Percentiles rank a stretch among this genome's conserved stretches.
phyloP scores from a whole-genome alignment of 257 asterid genomes.

The Primulina huaijiensis region DNA sequence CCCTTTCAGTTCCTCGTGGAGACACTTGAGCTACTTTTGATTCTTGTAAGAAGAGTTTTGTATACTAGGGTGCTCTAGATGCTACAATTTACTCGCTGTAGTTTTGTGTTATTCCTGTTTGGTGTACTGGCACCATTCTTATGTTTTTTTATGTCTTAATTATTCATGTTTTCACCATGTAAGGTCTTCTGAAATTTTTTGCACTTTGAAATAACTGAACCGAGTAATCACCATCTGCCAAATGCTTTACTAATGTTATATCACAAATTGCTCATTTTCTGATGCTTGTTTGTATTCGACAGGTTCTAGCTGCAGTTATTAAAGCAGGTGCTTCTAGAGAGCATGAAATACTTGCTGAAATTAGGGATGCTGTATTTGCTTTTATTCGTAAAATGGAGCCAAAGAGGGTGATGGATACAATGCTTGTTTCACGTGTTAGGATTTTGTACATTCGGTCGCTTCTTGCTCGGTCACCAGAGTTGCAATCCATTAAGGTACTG shows the following conservation, averaged over 20 bases:
- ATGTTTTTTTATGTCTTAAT: neutral
- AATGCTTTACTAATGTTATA: neutral
- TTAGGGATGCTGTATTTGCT: constrained; percentile 91
- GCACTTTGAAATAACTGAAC: constrained; percentile 18
- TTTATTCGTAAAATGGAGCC: constrained; percentile 98
- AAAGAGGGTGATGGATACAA: constrained; percentile 95
- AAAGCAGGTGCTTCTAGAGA: constrained; percentile 99
- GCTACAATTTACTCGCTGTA: neutral
- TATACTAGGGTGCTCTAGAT: constrained; percentile 12
- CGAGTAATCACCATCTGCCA: constrained; percentile 15
- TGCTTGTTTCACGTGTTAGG: constrained; percentile 99
- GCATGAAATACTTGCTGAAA: constrained; percentile 99
- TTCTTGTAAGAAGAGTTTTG: constrained; percentile 8
- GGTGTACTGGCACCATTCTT: constrained; percentile 3
- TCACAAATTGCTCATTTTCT: constrained; percentile 21
- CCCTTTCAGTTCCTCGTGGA: constrained; percentile 4
- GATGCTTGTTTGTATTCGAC: constrained; percentile 30
- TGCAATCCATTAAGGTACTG: constrained; percentile 93
- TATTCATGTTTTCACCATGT: neutral
- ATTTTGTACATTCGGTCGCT: constrained; percentile 92
- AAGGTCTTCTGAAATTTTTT: constrained; percentile 12
- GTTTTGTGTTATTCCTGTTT: constrained; percentile 5
- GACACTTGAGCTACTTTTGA: neutral
- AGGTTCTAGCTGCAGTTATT: constrained; percentile 99
- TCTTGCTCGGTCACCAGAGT: constrained; percentile 97